phyloP scores from a whole-genome alignment of 139 green algal genomes.

The Coelastrella sp. region DNA sequence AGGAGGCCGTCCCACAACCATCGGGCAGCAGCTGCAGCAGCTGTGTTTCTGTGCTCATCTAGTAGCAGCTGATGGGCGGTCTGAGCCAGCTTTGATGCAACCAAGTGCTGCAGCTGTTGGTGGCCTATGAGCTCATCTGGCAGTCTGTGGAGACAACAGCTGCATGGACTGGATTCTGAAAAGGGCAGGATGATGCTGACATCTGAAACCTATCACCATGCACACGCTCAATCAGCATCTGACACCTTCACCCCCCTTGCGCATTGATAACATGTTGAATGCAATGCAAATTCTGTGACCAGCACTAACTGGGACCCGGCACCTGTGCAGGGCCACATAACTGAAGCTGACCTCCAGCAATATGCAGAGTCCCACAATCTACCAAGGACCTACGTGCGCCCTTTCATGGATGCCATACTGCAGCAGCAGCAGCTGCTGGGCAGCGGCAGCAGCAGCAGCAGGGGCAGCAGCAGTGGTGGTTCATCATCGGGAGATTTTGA shows the following conservation, averaged over 20 bases:
- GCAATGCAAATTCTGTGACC: not conserved
- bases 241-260: not conserved
- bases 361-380: slow-evolving; percentile 44
- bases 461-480: not conserved
- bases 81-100: not conserved
- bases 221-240: not conserved
- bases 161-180: too few relatives aligned
- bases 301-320: not conserved
- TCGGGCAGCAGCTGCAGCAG: not conserved
- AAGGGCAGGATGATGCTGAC: too few relatives aligned
- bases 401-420: slow-evolving; percentile 46
- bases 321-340: slow-evolving; percentile 34
- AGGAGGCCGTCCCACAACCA: too few relatives aligned
- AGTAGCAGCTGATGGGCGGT: not conserved
- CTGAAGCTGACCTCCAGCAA: slow-evolving; percentile 37
- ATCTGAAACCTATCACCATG: too few relatives aligned
- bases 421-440: slow-evolving; percentile 12
- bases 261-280: not conserved
- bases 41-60: not conserved
- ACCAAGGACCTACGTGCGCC: slow-evolving; percentile 41
- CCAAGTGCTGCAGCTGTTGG: too few relatives aligned
- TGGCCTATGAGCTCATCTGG: too few relatives aligned
- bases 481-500: too few relatives aligned
- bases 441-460: slow-evolving; percentile 30
- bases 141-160: too few relatives aligned